Percentiles rank a stretch among this genome's conserved stretches.
These are phyloP conservation scores for Picocystis salinarum DNA, from an alignment of 139 green algal species.

Conservation along the genomic window DNA sequence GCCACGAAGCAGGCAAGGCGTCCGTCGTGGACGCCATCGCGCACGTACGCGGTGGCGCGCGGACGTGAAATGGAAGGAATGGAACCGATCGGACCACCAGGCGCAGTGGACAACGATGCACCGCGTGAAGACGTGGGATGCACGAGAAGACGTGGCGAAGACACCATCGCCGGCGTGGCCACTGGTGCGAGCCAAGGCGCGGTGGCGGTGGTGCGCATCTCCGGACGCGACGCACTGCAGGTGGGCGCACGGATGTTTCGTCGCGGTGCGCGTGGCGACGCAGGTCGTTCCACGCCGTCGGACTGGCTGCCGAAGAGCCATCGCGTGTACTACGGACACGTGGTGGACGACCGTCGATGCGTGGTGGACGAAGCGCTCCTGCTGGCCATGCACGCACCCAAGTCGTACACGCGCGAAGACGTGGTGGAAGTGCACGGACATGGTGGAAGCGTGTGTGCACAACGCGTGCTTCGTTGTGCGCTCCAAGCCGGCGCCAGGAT, in stretches of 20 bases:
- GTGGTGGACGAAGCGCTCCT: constrained; percentile 53
- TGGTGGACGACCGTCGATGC: constrained; percentile 24
- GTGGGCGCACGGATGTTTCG: constrained; percentile 35
- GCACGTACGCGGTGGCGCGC: too few species aligned
- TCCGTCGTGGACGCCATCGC: too few species aligned
- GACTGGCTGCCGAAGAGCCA: constrained; percentile 36
- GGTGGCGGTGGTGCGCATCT: constrained; percentile 76
- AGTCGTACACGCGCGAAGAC: constrained; percentile 88
- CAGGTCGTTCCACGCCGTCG: constrained; percentile 17
- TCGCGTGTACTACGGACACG: constrained; percentile 58
- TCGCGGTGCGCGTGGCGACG: constrained; percentile 6
- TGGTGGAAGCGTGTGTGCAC: constrained; percentile 60
- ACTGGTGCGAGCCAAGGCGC: constrained; percentile 29
- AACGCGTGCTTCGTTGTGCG: constrained; percentile 45
- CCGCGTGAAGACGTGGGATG: too few species aligned
- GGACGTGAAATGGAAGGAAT: too few species aligned
- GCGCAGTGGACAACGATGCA: too few species aligned
- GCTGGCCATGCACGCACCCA: constrained; percentile 54
- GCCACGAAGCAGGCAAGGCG: too few species aligned
- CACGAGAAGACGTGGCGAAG: too few species aligned
- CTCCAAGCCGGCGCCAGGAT: constrained; percentile 52
- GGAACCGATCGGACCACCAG: too few species aligned
- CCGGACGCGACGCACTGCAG: constrained; percentile 37
- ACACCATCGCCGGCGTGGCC: constrained; percentile 24
- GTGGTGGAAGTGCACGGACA: constrained; percentile 91